These are phyloP conservation scores for Aspergillus sp. DNA, from an alignment of 2,329 filamentous ascomycete species.

Conservation along the genomic window DNA sequence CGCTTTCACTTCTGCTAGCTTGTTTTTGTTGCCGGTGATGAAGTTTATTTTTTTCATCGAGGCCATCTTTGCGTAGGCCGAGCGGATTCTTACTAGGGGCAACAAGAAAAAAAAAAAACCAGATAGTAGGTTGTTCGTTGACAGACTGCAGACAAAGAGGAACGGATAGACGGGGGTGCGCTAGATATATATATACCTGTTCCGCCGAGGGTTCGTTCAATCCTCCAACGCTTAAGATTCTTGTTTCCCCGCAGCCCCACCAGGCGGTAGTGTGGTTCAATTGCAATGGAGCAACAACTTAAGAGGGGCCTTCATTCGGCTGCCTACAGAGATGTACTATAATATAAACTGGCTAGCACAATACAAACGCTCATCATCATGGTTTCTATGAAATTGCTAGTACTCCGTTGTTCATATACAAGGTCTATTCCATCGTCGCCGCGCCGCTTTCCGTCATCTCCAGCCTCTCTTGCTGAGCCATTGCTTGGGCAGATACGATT, in stretches of 20 bases:
- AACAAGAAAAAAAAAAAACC: too few species aligned
- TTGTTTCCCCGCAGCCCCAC: conserved; percentile 5
- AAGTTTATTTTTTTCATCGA: conserved; percentile 71
- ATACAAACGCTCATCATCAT: background rate
- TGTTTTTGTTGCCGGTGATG: conserved; percentile 95
- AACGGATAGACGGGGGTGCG: background rate
- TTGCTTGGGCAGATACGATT: conserved; percentile 94
- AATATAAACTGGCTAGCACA: background rate
- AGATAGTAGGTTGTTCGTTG: background rate
- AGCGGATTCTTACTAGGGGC: background rate
- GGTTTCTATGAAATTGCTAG: conserved; percentile 20
- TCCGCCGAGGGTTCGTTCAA: background rate
- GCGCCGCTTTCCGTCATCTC: conserved; percentile 48
- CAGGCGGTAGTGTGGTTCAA: background rate
- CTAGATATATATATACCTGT: background rate
- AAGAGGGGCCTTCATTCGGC: background rate
- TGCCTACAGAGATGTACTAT: background rate
- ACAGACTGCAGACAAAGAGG: too few species aligned
- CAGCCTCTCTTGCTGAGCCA: conserved; percentile 88
- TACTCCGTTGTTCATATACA: conserved; percentile 31
- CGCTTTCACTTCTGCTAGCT: conserved; percentile 83
- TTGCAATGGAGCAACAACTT: background rate
- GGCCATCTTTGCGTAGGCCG: conserved; percentile 41
- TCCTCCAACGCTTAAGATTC: background rate
- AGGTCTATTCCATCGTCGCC: conserved; percentile 28